A percentile compares a stretch with the other conserved stretches of the same genome.
These are phyloP conservation scores for Mycena citricolor DNA, from an alignment of 1,284 basidiomycete genomes.

Conservation along the genomic window DNA sequence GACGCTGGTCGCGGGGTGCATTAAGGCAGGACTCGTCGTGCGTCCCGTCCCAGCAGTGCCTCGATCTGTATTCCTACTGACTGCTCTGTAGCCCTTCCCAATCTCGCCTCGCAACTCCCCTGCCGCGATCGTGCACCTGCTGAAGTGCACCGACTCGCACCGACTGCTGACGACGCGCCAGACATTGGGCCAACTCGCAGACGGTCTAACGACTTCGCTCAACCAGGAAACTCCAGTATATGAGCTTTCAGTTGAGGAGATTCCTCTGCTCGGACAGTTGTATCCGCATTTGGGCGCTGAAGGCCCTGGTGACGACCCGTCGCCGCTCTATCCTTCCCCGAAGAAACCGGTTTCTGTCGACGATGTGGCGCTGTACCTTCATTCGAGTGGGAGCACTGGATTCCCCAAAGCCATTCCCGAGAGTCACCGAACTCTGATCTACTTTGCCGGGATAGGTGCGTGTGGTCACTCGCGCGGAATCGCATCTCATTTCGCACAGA, in stretches of 20 bases:
- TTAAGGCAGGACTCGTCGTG: conserved; percentile 27
- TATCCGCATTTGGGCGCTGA: conserved; percentile 34
- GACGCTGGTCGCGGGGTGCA: conserved; percentile 24
- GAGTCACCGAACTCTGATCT: conserved; percentile 3
- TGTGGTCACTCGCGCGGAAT: background rate
- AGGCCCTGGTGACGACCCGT: conserved; percentile 24
- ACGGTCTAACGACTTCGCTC: conserved; percentile 21
- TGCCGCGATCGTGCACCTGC: conserved; percentile 33
- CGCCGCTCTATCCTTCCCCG: conserved; percentile 28
- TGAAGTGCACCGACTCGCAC: conserved; percentile 31
- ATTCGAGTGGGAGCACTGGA: conserved; percentile 24
- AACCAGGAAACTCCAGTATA: conserved; percentile 9
- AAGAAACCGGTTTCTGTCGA: conserved; percentile 9
- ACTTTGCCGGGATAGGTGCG: conserved; percentile 1
- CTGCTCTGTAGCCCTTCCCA: conserved; percentile 28
- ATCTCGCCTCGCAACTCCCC: conserved; percentile 40
- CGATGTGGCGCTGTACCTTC: conserved; percentile 26
- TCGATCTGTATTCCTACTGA: background rate
- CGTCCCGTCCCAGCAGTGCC: background rate
- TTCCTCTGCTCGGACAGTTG: conserved; percentile 28
- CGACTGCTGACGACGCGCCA: conserved; percentile 33
- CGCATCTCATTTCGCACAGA: background rate
- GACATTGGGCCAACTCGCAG: conserved; percentile 28
- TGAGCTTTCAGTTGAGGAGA: conserved; percentile 32
- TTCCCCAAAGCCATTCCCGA: conserved; percentile 13